Conservation (phyloP, 2,329 filamentous ascomycete genomes). For the Biscogniauxia marginata region DNA sequence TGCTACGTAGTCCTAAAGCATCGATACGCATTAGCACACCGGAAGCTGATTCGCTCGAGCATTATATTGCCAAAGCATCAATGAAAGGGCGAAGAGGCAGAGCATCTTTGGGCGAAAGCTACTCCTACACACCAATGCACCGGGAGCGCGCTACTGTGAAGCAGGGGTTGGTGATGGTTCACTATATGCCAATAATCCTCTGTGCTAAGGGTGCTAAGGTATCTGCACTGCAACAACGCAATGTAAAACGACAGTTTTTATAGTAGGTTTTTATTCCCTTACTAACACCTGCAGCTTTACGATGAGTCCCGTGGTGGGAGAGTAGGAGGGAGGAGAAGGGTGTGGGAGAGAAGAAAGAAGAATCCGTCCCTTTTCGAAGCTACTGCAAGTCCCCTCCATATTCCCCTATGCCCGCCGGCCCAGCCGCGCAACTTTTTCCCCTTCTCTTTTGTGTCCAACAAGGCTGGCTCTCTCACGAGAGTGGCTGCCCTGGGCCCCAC, state of each 20-base stretch:
- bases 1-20: slow-evolving; percentile 25
- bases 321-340: not conserved
- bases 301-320: not conserved
- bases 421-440: slow-evolving; percentile 1
- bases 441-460: not conserved
- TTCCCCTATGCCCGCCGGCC: slow-evolving; percentile 7
- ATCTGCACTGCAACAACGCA: slow-evolving; percentile 15
- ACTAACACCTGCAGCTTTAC: not conserved
- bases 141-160: slow-evolving; percentile 28
- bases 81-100: slow-evolving; percentile 8
- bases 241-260: not conserved
- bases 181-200: not conserved
- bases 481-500: not conserved
- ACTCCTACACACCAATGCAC: slow-evolving; percentile 28
- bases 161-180: not conserved
- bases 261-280: too few relatives aligned
- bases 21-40: slow-evolving; percentile 26
- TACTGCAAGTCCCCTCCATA: slow-evolving; percentile 11
- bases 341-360: not conserved
- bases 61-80: slow-evolving; percentile 6
- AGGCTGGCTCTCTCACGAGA: not conserved
- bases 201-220: slow-evolving; percentile 1
- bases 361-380: slow-evolving; percentile 2
- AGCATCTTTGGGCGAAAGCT: slow-evolving; percentile 9
- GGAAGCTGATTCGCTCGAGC: slow-evolving; percentile 24